Conservation (phyloP, 2,329 filamentous ascomycete species). For the Aspergillus thermomutatus region DNA sequence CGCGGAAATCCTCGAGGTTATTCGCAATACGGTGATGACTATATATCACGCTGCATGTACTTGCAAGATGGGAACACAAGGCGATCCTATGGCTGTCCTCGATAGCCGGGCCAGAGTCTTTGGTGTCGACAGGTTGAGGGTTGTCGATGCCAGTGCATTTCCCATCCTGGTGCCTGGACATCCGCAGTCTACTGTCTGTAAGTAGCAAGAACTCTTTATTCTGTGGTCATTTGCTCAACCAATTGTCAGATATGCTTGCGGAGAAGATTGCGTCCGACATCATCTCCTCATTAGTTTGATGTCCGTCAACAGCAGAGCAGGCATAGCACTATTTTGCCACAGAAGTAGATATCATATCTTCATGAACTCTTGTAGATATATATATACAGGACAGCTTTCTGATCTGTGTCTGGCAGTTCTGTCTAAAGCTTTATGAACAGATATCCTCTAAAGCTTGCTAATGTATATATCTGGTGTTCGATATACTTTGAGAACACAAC, state of each 20-base stretch:
- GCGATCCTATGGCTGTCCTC: slow-evolving; percentile 30
- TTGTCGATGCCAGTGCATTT: slow-evolving; percentile 38
- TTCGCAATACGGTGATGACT: slow-evolving; percentile 29
- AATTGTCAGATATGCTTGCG: slow-evolving; percentile 35
- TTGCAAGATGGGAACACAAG: slow-evolving; percentile 29
- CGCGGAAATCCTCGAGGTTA: slow-evolving; percentile 39
- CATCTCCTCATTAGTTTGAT: background rate
- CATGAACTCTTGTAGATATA: too few relatives aligned
- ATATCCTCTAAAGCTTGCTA: background rate
- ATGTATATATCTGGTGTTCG: background rate
- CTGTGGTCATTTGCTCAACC: slow-evolving; percentile 2
- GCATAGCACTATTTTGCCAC: background rate
- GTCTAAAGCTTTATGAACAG: background rate
- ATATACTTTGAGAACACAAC: background rate
- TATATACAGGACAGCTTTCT: too few relatives aligned
- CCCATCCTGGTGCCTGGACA: slow-evolving; percentile 41
- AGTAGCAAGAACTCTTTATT: slow-evolving; percentile 10
- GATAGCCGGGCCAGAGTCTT: slow-evolving; percentile 30
- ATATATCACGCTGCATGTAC: slow-evolving; percentile 31
- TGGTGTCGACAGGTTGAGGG: slow-evolving; percentile 30
- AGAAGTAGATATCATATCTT: too few relatives aligned
- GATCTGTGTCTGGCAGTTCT: too few relatives aligned
- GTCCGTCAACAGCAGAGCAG: too few relatives aligned
- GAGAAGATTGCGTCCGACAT: slow-evolving; percentile 42
- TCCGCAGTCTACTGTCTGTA: slow-evolving; percentile 41